phyloP scores from a whole-genome alignment of 192 early-diverging fungal genomes.

The Rhizoclosmatium globosum region DNA sequence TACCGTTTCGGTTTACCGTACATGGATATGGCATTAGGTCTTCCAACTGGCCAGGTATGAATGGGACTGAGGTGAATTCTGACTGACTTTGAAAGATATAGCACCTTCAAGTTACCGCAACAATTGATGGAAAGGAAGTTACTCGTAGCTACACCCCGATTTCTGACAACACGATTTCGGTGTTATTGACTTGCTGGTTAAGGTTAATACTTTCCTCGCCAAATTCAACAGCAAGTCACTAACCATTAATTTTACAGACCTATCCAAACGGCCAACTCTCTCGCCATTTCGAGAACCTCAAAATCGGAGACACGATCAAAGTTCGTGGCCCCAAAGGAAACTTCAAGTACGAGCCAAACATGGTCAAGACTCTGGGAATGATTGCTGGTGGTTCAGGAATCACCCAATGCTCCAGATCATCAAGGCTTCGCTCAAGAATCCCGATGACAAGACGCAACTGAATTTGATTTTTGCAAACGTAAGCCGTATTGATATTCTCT shows the following conservation, averaged over 20 bases:
- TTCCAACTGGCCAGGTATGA: slow-evolving; percentile 84
- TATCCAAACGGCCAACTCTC: no score
- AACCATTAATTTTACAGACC: neutral
- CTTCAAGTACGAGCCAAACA: slow-evolving; percentile 86
- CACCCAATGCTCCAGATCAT: slow-evolving; percentile 97
- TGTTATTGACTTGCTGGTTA: slow-evolving; percentile 91
- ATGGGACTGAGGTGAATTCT: neutral
- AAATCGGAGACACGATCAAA: slow-evolving; percentile 76
- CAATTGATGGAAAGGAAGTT: slow-evolving; percentile 84
- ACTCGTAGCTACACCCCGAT: slow-evolving; percentile 93
- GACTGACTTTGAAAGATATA: slow-evolving; percentile 16
- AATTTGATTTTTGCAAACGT: slow-evolving; percentile 94
- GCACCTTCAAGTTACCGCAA: slow-evolving; percentile 88
- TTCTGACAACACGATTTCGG: slow-evolving; percentile 81
- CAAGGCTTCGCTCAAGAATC: slow-evolving; percentile 84
- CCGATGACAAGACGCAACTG: slow-evolving; percentile 86
- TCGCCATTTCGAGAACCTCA: slow-evolving; percentile 62
- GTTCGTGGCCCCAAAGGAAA: slow-evolving; percentile 90
- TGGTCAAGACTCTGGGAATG: slow-evolving; percentile 84
- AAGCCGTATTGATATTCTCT: slow-evolving; percentile 84
- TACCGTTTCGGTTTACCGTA: slow-evolving; percentile 87
- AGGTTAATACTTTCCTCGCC: slow-evolving; percentile 55
- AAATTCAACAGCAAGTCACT: neutral
- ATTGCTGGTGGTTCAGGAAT: slow-evolving; percentile 94
- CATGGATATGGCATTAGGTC: slow-evolving; percentile 73